Evolutionary conservation across 1,139 yeast genomes (phyloP), one percentile per base, ranked within the genome.

Genomic region (Blastobotrys petasosporus): DNA sequence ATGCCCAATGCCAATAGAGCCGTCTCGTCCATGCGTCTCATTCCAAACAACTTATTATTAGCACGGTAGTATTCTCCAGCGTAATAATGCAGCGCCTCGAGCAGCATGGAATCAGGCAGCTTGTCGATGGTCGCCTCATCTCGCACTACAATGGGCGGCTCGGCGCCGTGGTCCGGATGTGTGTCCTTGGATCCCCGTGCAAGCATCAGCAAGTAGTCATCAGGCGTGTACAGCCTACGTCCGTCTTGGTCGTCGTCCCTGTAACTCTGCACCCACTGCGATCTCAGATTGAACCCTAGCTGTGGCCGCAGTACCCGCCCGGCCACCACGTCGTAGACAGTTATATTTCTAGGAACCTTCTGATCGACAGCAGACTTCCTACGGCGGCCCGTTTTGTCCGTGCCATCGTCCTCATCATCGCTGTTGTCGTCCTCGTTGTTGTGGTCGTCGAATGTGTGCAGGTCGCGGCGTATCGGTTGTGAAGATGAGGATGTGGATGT

Each of bases 1-100:
- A 66, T 50, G 0, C 67, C 70, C 36, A 65, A 45, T 2, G 66
- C 67, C 29, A 66, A 37, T 25, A 66, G 46, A 1, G 66, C 62
- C 1, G 64, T 55, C 40, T 55, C 68, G 41, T 64, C 67, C 51
- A 56, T 44, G n/a, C 41, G 34, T n/a, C 44, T 41, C 31, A 52
- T 53, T 39, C 48, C 53, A 3, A 46, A 16, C 17, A 45, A 25
- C 13, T 40, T 32, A 8, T 50, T 53, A 5, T 47, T 38, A 1
- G 28, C 32, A 28, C 46, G 44, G 36, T 45, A 56, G 32, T 51
- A 53, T 25, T 54, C 58, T 4, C 59, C 54, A 2, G 53, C 60
- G 40, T 59, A 60, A 7, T 44, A 40, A 35, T 56, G 59, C 6
- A 60, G 17, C n/a, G 60, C 55, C 32, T 56, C 51, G 15, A 60